phyloP scores from a whole-genome alignment of 495 filamentous ascomycete genomes.

The Rostrohypoxylon terebratum region DNA sequence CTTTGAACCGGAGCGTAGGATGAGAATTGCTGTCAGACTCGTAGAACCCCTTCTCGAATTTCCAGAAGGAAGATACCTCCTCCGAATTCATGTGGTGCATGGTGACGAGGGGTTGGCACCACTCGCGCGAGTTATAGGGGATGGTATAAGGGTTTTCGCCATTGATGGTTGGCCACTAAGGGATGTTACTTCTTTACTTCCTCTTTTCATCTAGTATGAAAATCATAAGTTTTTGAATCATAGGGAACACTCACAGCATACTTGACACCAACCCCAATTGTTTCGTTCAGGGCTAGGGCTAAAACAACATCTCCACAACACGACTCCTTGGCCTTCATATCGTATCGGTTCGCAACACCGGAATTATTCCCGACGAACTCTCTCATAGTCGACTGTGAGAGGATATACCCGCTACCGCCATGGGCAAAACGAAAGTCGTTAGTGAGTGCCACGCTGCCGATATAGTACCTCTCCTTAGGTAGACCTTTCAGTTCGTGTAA shows the following conservation, averaged over 20 bases:
- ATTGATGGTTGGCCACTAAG: conserved; percentile 68
- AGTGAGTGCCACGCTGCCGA: conserved; percentile 69
- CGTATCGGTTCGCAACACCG: conserved; percentile 61
- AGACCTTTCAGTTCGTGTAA: conserved; percentile 61
- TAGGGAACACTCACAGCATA: conserved; percentile 50
- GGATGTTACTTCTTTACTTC: background rate
- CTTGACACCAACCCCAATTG: conserved; percentile 46
- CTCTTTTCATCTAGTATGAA: background rate
- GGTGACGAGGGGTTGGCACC: conserved; percentile 70
- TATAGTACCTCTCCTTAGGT: conserved; percentile 60
- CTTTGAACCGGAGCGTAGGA: conserved; percentile 55
- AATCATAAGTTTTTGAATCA: background rate
- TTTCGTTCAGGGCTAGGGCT: conserved; percentile 67
- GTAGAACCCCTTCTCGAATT: conserved; percentile 61
- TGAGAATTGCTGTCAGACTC: conserved; percentile 14
- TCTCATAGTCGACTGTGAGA: conserved; percentile 68
- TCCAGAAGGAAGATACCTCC: conserved; percentile 66
- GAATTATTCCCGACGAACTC: conserved; percentile 55
- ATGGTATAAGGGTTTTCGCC: conserved; percentile 65
- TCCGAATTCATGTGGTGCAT: conserved; percentile 70
- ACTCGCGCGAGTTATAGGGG: conserved; percentile 63
- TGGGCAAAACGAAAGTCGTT: conserved; percentile 70
- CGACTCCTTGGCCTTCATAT: conserved; percentile 64
- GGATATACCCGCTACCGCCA: conserved; percentile 74
- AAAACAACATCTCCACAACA: conserved; percentile 80